Base-by-base conservation (phyloP, 129 eudicot genomes). In the Silybum marianum region DNA sequence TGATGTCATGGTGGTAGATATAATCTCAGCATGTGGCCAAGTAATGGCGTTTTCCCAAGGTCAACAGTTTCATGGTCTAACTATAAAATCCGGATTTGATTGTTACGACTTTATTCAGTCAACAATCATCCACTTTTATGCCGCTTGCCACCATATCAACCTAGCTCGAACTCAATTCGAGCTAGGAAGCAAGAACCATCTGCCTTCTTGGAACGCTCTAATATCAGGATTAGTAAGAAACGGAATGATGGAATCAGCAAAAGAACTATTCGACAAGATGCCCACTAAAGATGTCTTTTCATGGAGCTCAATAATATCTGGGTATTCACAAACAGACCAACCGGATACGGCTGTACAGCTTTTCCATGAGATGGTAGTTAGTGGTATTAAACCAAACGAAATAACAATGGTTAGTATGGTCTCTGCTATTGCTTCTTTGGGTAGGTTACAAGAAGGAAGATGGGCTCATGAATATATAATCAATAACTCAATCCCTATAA, bases 271-370 rank as follows among this genome's bases (percentile, higher is more conserved):
- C 18, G 58, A 83, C 42, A 77, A 86, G 69, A 95, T 95, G 91
- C 97, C 94, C n/a, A 86, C 72, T 66, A 85, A 83, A 87, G 99
- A 95, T 79, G 86, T 95, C 76, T 87, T 89, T 78, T 90, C 99
- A 11, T 95, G 97, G 97, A 95, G 97, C 87, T 86, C 99, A 65
- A 89, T 95, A 92, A 89, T 95, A 68, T 87, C 99, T 30, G 99
- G 99, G 38, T 92, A 89, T 70, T 83, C 97, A 75, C 97, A 92
- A 74, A 81, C 73, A 2, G 90, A 84, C 39, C 91, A 89, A 68
- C 90, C 90, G 5, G 26, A 42, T 38, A 65, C 73, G 46, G 97
- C 97, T 71, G 40, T 92, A 30, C 88, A 92, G 42, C 90, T 95
- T 38, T 92, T 92, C 25, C 84, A 82, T 24, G 79, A 93, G 28